Percentiles rank a stretch among this genome's conserved stretches.
Conservation (phyloP, 441 rosid species). For the Flueggea neowawraea region DNA sequence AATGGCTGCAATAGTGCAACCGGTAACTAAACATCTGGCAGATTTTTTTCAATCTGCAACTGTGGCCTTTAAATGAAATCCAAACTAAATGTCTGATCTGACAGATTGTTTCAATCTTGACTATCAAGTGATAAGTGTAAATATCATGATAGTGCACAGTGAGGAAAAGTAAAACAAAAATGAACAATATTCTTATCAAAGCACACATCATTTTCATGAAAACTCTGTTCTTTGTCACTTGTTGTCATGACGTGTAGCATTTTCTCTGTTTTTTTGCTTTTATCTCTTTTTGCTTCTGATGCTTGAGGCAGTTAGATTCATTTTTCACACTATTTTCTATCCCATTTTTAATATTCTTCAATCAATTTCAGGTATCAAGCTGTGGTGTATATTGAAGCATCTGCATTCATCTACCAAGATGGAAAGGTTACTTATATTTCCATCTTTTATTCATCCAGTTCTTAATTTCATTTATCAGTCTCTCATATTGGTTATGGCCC, state of each 20-base stretch:
- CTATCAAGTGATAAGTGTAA: too few relatives aligned
- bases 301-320: not conserved
- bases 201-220: not conserved
- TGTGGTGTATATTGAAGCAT: constrained; percentile 95
- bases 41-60: too few relatives aligned
- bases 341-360: constrained; percentile 1
- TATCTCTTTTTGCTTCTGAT: not conserved
- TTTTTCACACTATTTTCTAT: not conserved
- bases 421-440: constrained; percentile 59
- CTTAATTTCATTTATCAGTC: too few relatives aligned
- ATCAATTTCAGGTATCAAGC: constrained; percentile 82
- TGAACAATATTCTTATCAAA: too few relatives aligned
- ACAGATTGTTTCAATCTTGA: too few relatives aligned
- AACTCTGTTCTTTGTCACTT: not conserved
- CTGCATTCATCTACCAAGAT: constrained; percentile 95
- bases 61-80: too few relatives aligned
- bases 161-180: too few relatives aligned
- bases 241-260: not conserved
- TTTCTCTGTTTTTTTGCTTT: not conserved
- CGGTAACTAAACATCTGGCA: too few relatives aligned
- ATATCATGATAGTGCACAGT: too few relatives aligned
- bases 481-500: too few relatives aligned
- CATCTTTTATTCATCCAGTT: not conserved
- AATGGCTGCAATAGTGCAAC: too few relatives aligned
- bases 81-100: too few relatives aligned